Base-by-base conservation (phyloP, 768 basidiomycete species). In the Tulasnella sp. region DNA sequence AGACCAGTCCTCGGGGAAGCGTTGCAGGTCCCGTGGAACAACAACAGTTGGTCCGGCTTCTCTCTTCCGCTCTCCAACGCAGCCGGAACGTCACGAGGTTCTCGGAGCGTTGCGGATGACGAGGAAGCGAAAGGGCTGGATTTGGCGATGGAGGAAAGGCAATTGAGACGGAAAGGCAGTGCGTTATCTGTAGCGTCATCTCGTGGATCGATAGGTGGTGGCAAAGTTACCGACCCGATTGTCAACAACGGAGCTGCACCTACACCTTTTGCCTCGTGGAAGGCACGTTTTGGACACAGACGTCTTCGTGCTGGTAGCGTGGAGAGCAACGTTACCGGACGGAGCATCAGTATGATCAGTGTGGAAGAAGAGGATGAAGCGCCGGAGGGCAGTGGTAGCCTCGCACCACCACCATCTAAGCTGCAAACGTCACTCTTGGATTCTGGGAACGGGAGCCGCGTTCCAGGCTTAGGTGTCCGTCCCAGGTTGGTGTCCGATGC, bases 61-160 rank as follows among this genome's bases (percentile, higher is more conserved):
- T 52, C 27, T 9, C n/a, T 24, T 24, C n/a, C 51, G 27, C n/a
- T 19, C 51, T 52, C 51, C 8, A 19, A 27, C n/a, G 45, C 8
- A 7, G 45, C 7, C 26, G 45, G 34, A 15, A 38, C 34, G 15
- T 38, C 34, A 15, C 34, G 34, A 38, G 34, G 55, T 38, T 29
- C 45, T 15, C 34, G 34, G 5, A 59, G 58, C 47, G 58, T 51
- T 11, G 58, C 47, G 8, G 58, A 59, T 59, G 58, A 59, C 21
- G 58, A 59, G 23, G 58, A 59, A 38, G 88, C 89, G n/a, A 79
- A 75, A 51, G 85, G 82, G 15, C 79, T 92, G 38, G 88, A 92
- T 73, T 86, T 83, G 68, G 88, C 86, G 42, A 91, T 91, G 88
- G 86, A 90, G 67, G 81, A 87, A 62, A 85, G 88, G 60, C 75